Base-by-base conservation (phyloP, 139 green algal species). In the Picochlorum sp. region DNA sequence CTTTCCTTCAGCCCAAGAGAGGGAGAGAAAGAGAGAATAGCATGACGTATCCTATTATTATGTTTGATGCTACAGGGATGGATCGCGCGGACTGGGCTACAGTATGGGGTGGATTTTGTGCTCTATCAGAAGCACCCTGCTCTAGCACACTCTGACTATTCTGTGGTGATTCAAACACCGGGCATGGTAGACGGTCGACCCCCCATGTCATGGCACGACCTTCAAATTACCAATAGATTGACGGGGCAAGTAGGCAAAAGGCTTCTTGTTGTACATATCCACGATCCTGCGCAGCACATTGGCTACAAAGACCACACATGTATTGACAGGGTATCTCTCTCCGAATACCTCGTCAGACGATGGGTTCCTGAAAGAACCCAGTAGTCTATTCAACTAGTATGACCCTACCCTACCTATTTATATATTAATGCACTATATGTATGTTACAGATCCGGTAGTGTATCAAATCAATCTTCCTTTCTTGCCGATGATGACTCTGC, bases 101-200 rank as follows among this genome's bases (percentile, higher is more conserved):
- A 82, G 67, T 86, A 86, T 60, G 80, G 80, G 4, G 71, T 67
- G 9, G 75, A 86, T 57, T 77, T 77, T 45, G 80, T 86, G 49
- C 57, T 86, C 47, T 86, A 86, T 55, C 65, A 79, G 47, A 44
- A 62, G 23, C 80, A 86, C 54, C 80, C 80, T 15, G 68, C 71
- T 16, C 21, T 69, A 9, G 30, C 67, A 3, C 80, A 86, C 63
- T 78, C 71, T 1, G 58, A 76, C 31, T 77, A 77, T 7, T 70
- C 65, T 18, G 80, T 81, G 1, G 14, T 74, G 9, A 66, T 84
- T 14, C 49, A 57, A 45, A 18, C 21, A 38, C 20, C 30, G 0
- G 20, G 20, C 20, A 21, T 16, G 11, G 37, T 11, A 23, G 31
- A 11, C 0, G 8, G 28, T 18, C 38, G 18, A 15, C 65, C 65